These are phyloP conservation scores for Nothophoma quercina DNA, from an alignment of 2,329 filamentous ascomycete genomes.

Conservation along the genomic window DNA sequence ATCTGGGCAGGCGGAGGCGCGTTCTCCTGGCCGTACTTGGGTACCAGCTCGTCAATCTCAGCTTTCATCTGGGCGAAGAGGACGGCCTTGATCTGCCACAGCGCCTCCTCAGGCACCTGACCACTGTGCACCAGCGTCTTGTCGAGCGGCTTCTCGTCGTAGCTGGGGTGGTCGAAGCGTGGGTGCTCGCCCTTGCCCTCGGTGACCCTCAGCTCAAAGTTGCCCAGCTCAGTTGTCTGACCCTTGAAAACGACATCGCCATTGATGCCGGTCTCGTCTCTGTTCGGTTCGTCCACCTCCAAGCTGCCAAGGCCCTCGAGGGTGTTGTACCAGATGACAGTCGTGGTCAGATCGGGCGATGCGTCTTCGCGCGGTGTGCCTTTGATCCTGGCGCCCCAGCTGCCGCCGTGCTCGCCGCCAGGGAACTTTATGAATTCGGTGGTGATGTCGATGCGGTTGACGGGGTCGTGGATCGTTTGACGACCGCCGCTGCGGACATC, in stretches of 20 bases:
- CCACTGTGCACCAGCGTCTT: conserved; percentile 78
- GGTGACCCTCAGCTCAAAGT: conserved; percentile 81
- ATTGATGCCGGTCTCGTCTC: conserved; percentile 57
- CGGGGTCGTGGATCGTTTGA: conserved; percentile 89
- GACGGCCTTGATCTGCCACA: conserved; percentile 85
- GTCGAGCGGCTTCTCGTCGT: conserved; percentile 74
- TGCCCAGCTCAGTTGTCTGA: conserved; percentile 73
- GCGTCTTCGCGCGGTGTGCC: conserved; percentile 77
- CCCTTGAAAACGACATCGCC: conserved; percentile 75
- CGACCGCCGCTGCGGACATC: conserved; percentile 86
- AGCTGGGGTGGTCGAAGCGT: conserved; percentile 66
- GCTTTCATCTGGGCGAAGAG: conserved; percentile 70
- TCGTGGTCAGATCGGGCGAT: conserved; percentile 72
- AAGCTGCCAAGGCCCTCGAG: conserved; percentile 79
- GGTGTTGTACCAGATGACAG: conserved; percentile 81
- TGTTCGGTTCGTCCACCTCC: conserved; percentile 63
- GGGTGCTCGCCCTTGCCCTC: conserved; percentile 71
- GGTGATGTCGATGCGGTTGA: conserved; percentile 87
- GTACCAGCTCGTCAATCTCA: conserved; percentile 66
- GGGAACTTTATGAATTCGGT: conserved; percentile 94
- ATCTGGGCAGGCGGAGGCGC: conserved; percentile 84
- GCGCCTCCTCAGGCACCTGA: conserved; percentile 68
- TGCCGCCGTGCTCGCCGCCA: conserved; percentile 83
- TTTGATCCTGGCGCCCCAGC: conserved; percentile 89
- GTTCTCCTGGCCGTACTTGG: conserved; percentile 65